Evolutionary conservation across 148 eudicot species (phyloP).

Genomic region (Vaccinium corymbosum): DNA sequence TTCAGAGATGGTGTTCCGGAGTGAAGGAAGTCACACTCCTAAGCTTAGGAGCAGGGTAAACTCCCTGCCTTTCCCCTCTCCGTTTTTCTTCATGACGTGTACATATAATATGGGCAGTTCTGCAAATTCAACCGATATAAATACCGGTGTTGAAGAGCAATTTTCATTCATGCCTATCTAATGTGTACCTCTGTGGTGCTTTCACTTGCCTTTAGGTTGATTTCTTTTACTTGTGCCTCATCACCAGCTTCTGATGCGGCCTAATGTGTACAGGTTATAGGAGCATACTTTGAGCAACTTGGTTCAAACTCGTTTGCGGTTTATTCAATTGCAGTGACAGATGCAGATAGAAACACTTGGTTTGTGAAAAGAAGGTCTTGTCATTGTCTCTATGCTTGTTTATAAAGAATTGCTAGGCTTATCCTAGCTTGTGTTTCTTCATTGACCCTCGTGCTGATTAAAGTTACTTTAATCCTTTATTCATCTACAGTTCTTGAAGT

Average conservation of each 20-base stretch:
- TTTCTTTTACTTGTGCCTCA: neutral
- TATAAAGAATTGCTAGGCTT: constrained; percentile 2
- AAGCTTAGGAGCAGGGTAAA: constrained; percentile 89
- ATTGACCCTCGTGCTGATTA: neutral
- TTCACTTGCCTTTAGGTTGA: neutral
- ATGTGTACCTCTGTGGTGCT: neutral
- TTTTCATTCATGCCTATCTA: neutral
- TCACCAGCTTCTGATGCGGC: constrained; percentile 5
- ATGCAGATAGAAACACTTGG: constrained; percentile 75
- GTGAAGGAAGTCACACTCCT: constrained; percentile 53
- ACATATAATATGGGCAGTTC: neutral
- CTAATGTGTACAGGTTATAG: constrained; percentile 56
- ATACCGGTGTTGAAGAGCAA: neutral
- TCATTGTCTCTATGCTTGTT: constrained; percentile 9
- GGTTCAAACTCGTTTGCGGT: constrained; percentile 96
- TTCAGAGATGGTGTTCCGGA: constrained; percentile 44
- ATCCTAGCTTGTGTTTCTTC: constrained; percentile 13
- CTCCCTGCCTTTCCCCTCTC: neutral
- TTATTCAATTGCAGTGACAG: constrained; percentile 88
- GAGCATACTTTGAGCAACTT: constrained; percentile 89
- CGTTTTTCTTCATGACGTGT: neutral
- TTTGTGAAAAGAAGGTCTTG: constrained; percentile 94
- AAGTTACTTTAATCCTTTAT: constrained; percentile 10
- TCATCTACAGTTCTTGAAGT: neutral
- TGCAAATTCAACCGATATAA: neutral